phyloP scores from a whole-genome alignment of 78 protist genomes.

The Neovahlkampfia damariscottae region DNA sequence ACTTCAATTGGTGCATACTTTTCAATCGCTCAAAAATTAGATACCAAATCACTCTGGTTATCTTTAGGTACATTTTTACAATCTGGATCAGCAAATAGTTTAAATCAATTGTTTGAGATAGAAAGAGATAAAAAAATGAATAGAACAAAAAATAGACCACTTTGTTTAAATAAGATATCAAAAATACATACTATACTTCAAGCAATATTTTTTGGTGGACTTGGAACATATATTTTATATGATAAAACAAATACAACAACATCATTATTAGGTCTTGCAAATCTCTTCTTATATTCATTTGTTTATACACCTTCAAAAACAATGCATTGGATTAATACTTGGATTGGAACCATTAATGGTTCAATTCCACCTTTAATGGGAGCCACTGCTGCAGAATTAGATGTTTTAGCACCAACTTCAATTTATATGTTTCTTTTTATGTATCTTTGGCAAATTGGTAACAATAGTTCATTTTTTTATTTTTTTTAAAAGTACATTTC shows the following conservation, averaged over 20 bases:
- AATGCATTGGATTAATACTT: constrained; percentile 55
- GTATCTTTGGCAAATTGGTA: constrained; percentile 78
- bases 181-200: background rate
- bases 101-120: constrained; percentile 22
- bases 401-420: background rate
- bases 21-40: too few species aligned
- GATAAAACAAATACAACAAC: constrained; percentile 22
- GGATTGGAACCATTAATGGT: constrained; percentile 86
- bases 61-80: constrained; percentile 17
- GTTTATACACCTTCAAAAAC: constrained; percentile 82
- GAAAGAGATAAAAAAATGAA: constrained; percentile 19
- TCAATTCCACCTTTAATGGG: constrained; percentile 93
- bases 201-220: background rate
- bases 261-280: constrained; percentile 58
- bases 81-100: constrained; percentile 19
- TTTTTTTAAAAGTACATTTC: too few species aligned
- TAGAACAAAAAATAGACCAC: constrained; percentile 22
- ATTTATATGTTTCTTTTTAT: constrained; percentile 29
- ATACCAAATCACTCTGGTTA: too few species aligned
- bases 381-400: constrained; percentile 38
- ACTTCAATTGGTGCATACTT: too few species aligned
- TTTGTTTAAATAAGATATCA: constrained; percentile 10
- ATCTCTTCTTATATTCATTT: constrained; percentile 54
- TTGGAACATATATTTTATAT: constrained; percentile 16
- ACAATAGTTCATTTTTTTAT: background rate